A percentile compares a stretch with the other conserved stretches of the same genome.
Evolutionary conservation across 768 basidiomycete genomes (phyloP).

Genomic region (Serendipita sp.): DNA sequence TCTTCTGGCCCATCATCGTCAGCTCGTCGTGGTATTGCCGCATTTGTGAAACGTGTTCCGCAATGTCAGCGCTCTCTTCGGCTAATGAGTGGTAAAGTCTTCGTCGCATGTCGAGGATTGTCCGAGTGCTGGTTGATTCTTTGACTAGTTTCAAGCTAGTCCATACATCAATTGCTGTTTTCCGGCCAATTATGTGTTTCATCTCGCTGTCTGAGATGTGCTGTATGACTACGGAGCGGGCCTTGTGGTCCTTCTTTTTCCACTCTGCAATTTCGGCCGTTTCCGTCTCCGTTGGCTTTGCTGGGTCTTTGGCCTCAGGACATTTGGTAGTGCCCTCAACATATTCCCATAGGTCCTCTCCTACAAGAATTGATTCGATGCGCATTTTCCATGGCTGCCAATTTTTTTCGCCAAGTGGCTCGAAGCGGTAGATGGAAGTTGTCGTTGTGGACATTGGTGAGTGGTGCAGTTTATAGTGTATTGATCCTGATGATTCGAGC

Average conservation of each 20-base stretch:
- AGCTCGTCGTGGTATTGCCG: slow-evolving; percentile 15
- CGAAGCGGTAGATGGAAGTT: background rate
- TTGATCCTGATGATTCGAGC: too few species aligned
- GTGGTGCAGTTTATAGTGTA: background rate
- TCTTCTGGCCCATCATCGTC: slow-evolving; percentile 11
- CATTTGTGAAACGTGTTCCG: slow-evolving; percentile 19
- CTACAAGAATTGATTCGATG: slow-evolving; percentile 7
- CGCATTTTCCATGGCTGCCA: slow-evolving; percentile 11
- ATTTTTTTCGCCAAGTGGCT: slow-evolving; percentile 7
- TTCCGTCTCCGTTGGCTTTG: background rate
- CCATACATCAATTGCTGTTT: slow-evolving; percentile 18
- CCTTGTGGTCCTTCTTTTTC: slow-evolving; percentile 19
- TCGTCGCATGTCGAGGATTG: slow-evolving; percentile 15
- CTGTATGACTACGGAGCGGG: slow-evolving; percentile 19
- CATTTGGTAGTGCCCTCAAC: background rate
- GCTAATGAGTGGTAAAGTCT: slow-evolving; percentile 17
- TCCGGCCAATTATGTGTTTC: slow-evolving; percentile 17
- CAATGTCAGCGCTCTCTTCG: slow-evolving; percentile 19
- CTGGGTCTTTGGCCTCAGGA: background rate
- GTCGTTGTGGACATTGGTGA: background rate
- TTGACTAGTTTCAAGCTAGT: slow-evolving; percentile 17
- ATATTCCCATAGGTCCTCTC: slow-evolving; percentile 1
- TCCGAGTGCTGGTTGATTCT: slow-evolving; percentile 17
- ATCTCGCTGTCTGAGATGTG: slow-evolving; percentile 17
- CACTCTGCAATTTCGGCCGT: slow-evolving; percentile 11